phyloP scores from a whole-genome alignment of 768 basidiomycete species.

The Suillus paluster region DNA sequence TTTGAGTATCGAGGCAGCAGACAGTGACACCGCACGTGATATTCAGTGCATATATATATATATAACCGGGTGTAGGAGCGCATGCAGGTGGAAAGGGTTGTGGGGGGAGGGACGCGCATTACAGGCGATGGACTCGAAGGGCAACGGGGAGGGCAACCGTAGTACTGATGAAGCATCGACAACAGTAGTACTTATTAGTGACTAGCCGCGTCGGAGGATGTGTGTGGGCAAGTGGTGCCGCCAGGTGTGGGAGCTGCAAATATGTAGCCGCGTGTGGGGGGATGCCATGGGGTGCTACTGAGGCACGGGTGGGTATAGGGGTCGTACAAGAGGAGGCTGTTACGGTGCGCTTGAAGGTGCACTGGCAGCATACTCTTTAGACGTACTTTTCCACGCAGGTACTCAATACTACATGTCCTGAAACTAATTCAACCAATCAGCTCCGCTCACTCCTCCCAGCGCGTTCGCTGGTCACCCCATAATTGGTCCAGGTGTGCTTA shows the following conservation, averaged over 20 bases:
- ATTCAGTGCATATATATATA: too few relatives aligned
- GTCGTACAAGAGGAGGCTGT: neutral
- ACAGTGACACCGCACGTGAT: neutral
- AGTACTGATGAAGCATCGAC: too few relatives aligned
- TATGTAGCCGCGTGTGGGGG: neutral
- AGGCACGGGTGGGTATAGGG: too few relatives aligned
- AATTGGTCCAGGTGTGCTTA: slow-evolving; percentile 3
- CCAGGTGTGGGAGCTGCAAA: too few relatives aligned
- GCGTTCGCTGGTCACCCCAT: neutral
- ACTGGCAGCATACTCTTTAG: neutral
- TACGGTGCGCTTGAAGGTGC: neutral
- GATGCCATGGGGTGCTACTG: neutral
- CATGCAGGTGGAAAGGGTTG: too few relatives aligned
- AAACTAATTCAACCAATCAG: neutral
- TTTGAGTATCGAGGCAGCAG: neutral
- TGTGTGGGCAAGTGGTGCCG: too few relatives aligned
- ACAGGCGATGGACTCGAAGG: too few relatives aligned
- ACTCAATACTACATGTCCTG: neutral
- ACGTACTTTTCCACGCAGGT: neutral
- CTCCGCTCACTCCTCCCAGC: neutral
- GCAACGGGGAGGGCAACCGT: too few relatives aligned
- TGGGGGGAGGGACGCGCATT: too few relatives aligned
- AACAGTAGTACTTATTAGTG: too few relatives aligned
- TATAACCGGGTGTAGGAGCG: too few relatives aligned
- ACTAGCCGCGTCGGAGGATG: too few relatives aligned